Percentiles rank a stretch among this genome's conserved stretches.
Conservation (phyloP, 164 flowering plant genomes). For the Vitis amurensis region DNA sequence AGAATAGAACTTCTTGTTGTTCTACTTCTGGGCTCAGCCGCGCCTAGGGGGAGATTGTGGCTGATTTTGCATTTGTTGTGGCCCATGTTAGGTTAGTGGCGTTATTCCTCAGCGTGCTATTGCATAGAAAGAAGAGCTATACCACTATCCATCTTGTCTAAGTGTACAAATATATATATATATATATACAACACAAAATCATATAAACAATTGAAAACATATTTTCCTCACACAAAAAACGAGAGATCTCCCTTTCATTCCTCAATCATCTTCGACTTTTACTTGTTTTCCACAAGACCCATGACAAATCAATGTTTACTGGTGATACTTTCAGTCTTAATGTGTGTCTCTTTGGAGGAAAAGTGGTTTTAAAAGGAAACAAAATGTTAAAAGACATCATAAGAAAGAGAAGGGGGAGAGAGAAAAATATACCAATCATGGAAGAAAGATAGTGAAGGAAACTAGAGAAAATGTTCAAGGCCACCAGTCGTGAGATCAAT, state of each 20-base stretch:
- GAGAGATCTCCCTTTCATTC: conserved; percentile 73
- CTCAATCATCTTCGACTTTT: conserved; percentile 74
- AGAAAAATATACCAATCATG: conserved; percentile 6
- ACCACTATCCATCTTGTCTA: conserved; percentile 15
- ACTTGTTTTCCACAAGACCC: conserved; percentile 22
- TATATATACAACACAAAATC: neutral
- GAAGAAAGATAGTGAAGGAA: neutral
- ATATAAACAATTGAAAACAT: conserved; percentile 4
- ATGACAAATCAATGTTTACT: conserved; percentile 24
- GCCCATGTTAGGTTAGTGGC: conserved; percentile 30
- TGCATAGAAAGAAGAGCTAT: conserved; percentile 58
- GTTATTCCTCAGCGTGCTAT: conserved; percentile 46
- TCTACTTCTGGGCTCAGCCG: neutral
- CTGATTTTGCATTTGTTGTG: neutral
- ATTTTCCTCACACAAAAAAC: conserved; percentile 47
- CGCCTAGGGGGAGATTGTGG: neutral
- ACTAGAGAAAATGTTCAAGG: neutral
- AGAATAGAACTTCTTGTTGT: too few relatives aligned
- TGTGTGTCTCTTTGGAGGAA: conserved; percentile 12
- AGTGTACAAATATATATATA: neutral
- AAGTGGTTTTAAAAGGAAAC: conserved; percentile 1
- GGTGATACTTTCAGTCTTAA: conserved; percentile 18
- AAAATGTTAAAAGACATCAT: neutral
- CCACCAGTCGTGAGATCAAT: too few relatives aligned
- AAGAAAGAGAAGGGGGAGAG: neutral